phyloP scores from a whole-genome alignment of 2,329 filamentous ascomycete genomes.

The Achaetomium macrosporum region DNA sequence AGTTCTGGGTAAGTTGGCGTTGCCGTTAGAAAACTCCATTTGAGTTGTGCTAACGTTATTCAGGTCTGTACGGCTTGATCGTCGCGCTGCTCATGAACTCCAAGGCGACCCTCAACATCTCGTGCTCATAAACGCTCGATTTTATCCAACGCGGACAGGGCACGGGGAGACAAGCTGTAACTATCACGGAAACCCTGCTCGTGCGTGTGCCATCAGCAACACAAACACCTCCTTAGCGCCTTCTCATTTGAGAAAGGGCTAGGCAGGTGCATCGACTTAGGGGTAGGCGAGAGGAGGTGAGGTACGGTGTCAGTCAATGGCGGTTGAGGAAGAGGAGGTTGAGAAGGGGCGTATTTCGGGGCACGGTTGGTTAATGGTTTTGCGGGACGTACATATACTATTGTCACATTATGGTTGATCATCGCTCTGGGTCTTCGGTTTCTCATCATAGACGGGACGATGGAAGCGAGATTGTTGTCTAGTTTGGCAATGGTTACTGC shows the following conservation, averaged over 20 bases:
- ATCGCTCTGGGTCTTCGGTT: conserved; percentile 33
- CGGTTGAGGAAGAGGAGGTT: conserved; percentile 17
- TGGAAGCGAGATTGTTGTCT: conserved; percentile 39
- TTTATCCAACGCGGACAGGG: conserved; percentile 15
- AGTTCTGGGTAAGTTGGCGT: conserved; percentile 72
- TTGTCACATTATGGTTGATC: conserved; percentile 41
- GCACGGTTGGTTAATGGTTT: conserved; percentile 25
- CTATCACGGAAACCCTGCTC: conserved; percentile 20
- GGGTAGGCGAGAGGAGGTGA: background rate
- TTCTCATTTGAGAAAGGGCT: background rate
- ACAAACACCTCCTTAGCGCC: conserved; percentile 10
- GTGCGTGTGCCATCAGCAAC: conserved; percentile 21
- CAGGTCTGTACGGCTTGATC: conserved; percentile 97
- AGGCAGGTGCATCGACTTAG: background rate
- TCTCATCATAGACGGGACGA: conserved; percentile 44
- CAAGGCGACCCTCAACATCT: conserved; percentile 62
- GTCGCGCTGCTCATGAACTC: conserved; percentile 99
- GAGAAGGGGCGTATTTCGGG: conserved; percentile 22
- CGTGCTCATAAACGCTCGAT: conserved; percentile 45
- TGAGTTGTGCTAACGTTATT: background rate
- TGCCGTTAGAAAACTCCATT: background rate
- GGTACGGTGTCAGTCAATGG: conserved; percentile 11
- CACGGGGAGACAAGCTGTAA: conserved; percentile 35
- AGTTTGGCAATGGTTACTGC: conserved; percentile 17
- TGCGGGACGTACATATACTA: conserved; percentile 43